Evolutionary conservation across 140 eudicot species (phyloP).

Genomic region (Ambrosia hybrid): DNA sequence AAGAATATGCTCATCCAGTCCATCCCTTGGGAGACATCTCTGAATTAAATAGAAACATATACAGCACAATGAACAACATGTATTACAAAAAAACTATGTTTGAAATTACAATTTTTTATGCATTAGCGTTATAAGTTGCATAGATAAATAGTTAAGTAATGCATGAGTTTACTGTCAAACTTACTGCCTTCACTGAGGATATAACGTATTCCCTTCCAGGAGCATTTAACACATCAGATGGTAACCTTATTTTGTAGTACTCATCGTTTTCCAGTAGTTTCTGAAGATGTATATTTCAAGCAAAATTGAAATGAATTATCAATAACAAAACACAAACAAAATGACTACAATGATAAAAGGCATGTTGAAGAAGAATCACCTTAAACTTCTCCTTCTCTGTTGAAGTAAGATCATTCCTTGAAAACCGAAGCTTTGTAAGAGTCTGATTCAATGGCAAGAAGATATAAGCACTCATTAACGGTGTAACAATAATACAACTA

Average conservation of each 20-base stretch:
- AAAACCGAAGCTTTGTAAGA: slow-evolving; percentile 87
- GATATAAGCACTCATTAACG: slow-evolving; percentile 3
- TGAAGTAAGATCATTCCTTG: slow-evolving; percentile 66
- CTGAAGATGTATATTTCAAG: slow-evolving; percentile 41
- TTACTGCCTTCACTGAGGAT: slow-evolving; percentile 85
- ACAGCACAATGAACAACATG: slow-evolving; percentile 24
- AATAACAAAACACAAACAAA: slow-evolving; percentile 13
- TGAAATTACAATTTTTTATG: no score
- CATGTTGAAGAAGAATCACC: slow-evolving; percentile 34
- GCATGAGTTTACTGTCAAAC: slow-evolving; percentile 23
- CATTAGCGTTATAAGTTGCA: neutral
- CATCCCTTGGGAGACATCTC: slow-evolving; percentile 79
- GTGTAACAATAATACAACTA: slow-evolving; percentile 5
- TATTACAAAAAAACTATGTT: neutral
- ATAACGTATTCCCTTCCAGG: slow-evolving; percentile 78
- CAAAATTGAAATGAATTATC: neutral
- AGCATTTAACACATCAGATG: slow-evolving; percentile 75
- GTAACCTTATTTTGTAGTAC: slow-evolving; percentile 76
- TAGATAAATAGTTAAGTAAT: slow-evolving; percentile 7
- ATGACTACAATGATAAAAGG: neutral
- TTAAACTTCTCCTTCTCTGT: slow-evolving; percentile 75
- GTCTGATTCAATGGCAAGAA: slow-evolving; percentile 49
- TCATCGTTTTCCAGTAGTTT: slow-evolving; percentile 70
- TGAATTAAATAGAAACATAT: slow-evolving; percentile 41
- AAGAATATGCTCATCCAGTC: slow-evolving; percentile 82